These are phyloP conservation scores for Barbarea vulgaris DNA, from an alignment of 345 rosid genomes.

Conservation along the genomic window DNA sequence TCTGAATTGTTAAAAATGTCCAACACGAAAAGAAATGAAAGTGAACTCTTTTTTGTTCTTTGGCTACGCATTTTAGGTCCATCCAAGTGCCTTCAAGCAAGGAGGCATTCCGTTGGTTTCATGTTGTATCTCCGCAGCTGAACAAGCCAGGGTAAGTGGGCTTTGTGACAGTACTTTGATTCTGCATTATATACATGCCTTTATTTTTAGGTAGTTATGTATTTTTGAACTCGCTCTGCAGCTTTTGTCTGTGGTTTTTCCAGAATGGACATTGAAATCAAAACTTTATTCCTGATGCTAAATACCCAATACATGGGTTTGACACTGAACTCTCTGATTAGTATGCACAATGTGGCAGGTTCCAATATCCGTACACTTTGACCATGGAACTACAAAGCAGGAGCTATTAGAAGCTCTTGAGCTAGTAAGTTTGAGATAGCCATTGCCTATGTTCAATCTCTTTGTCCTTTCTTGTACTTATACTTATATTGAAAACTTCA, in stretches of 20 bases:
- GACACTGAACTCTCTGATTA: background rate
- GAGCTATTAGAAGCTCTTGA: slow-evolving; percentile 83
- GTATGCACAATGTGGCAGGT: slow-evolving; percentile 57
- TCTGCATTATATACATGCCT: background rate
- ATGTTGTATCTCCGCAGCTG: slow-evolving; percentile 83
- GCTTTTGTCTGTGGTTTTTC: background rate
- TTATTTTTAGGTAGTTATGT: background rate
- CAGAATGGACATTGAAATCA: background rate
- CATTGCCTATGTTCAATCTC: background rate
- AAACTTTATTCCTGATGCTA: background rate
- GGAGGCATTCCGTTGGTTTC: slow-evolving; percentile 86
- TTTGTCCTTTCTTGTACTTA: slow-evolving; percentile 8
- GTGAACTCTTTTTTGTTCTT: background rate
- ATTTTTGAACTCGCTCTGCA: slow-evolving; percentile 2
- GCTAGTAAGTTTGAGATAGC: slow-evolving; percentile 51
- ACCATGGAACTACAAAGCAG: slow-evolving; percentile 83
- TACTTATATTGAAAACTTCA: slow-evolving; percentile 2
- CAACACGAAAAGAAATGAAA: background rate
- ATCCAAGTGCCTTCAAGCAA: slow-evolving; percentile 83
- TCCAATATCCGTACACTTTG: slow-evolving; percentile 91
- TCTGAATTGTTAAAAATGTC: background rate
- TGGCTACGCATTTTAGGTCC: slow-evolving; percentile 58
- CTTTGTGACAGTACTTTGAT: slow-evolving; percentile 2
- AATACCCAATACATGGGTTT: background rate
- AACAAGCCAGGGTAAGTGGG: slow-evolving; percentile 76